Evolutionary conservation across 805 yeast species (phyloP), one percentile per base, ranked within the genome.

Genomic region (Wickerhamomyces tratensis): DNA sequence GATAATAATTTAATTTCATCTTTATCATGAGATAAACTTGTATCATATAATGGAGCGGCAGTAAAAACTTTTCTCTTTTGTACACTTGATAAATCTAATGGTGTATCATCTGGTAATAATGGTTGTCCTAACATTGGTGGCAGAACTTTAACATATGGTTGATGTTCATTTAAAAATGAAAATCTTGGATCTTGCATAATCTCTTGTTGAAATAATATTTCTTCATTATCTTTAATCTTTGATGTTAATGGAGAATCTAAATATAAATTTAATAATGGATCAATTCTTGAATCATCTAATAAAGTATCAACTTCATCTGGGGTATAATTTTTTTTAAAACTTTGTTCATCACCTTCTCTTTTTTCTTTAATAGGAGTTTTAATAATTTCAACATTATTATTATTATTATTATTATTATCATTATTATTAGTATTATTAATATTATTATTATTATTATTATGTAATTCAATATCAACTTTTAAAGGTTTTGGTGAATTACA

Each of bases 401-500:
- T 20, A 20, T 27, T 4, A 20, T 20, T 20, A 20, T 27, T 4
- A 20, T 20, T 20, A 20, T 27, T 41, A 8, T 15, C n/a, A 14
- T 33, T 34, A 5, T 45, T 49, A 13, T 38, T 52, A 8, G 47
- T 56, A n/a, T n/a, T n/a, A n/a, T n/a, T n/a, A n/a, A n/a, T n/a
- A n/a, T n/a, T n/a, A n/a, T n/a, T n/a, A n/a, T n/a, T n/a, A 12
- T 46, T 49, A 8, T 44, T 4, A 20, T 20, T 20, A 20, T 27
- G 30, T 8, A 27, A 27, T 2, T 27, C 30, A 27, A 27, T 53
- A 15, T 52, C 56, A 12, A 56, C 57, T 20, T 56, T 56, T 15
- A 57, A 58, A 31, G 62, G 64, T 25, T 61, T 63, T 35, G 49
- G 54, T 8, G 46, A 53, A 11, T 47, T 59, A 37, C 46, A 11